Base-by-base conservation (phyloP, 306 rosid genomes). In the Sophora flavescens region DNA sequence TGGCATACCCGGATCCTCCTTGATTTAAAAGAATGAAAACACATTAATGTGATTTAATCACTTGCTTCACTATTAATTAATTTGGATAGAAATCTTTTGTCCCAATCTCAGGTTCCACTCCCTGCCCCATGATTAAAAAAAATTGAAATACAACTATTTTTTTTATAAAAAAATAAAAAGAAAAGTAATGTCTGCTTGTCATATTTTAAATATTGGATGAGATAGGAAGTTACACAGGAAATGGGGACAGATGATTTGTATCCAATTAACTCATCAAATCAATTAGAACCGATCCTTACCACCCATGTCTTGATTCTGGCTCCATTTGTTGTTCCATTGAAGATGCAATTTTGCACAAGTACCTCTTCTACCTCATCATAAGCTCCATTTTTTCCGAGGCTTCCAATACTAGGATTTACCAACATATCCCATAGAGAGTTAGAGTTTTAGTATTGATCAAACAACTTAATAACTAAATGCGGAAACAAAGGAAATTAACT, bases 271-370 rank as follows among this genome's bases (percentile, higher is more conserved):
- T 9, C 6, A 61, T 61, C 26, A 6, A 36, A 38, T 18, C 3
- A 52, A 22, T 2, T 11, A 77, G 11, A 45, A 1, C 1, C 8
- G 5, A 33, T 18, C 3, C 2, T 76, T 75, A 89, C 89, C 63
- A 14, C 3, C 87, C 87, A 79, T 72, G 93, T 87, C 85, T 87
- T 89, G 78, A 89, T 87, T 85, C 93, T 83, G 6, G 73, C 88
- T 62, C 87, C 93, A 87, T 87, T 87, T 60, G 42, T 15, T 7
- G 87, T 80, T 33, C 76, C 35, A 0, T 4, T 44, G 67, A 84
- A 82, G 16, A 72, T 89, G 74, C 89, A 83, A 18, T 87, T 72
- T 4, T 16, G 22, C n/a, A 89, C 91, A 26, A 76, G 58, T 10
- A 89, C 26, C 16, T 83, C 84, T 74, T 89, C 89, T 6, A 87